Base-by-base conservation (phyloP, 768 basidiomycete species). In the Mrakia hoshinonis region DNA sequence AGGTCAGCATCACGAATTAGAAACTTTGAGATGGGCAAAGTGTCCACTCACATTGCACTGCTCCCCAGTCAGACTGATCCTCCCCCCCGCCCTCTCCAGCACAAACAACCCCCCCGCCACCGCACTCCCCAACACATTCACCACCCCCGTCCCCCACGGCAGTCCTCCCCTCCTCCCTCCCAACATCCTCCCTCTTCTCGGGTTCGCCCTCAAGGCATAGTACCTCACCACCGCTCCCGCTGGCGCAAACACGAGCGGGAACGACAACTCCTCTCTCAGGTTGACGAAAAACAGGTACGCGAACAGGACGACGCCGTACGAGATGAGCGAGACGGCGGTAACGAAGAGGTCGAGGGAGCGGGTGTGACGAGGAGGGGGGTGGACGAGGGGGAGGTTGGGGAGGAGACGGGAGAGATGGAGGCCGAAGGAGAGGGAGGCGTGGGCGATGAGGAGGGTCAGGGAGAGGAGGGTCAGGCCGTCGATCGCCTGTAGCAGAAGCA, bases 161-260 rank as follows among this genome's bases (percentile, higher is more conserved):
- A 71, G 22, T 29, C 65, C 52, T 12, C 55, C 29, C 22, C 66
- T 38, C 4, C 3, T 18, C 9, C 65, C 20, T 29, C 60, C 69
- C 15, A 38, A 26, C 22, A 15, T 43, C 43, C 48, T 62, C 65
- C 39, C 63, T 29, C 38, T 38, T 22, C 39, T 46, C 24, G 70
- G 62, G 24, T 71, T 66, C 7, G 47, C 38, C 15, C 52, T 1
- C 22, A 46, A 43, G 7, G 66, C 22, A 51, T 55, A 48, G 64
- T 71, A 71, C 1, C 64, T 31, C 22, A 65, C 24, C 20, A 58
- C 29, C 10, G 70, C 70, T 3, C 63, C 70, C 11, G 39, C 70
- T 3, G 70, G 70, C 6, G 70, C 70, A 24, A 71, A 39, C 18
- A 71, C 43, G 38, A 71, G 51, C 11, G 70, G 70, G 52, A 55